A percentile compares a stretch with the other conserved stretches of the same genome.
These are phyloP conservation scores for Exophiala xenobiotica DNA, from an alignment of 2,329 filamentous ascomycete species.

Conservation along the genomic window DNA sequence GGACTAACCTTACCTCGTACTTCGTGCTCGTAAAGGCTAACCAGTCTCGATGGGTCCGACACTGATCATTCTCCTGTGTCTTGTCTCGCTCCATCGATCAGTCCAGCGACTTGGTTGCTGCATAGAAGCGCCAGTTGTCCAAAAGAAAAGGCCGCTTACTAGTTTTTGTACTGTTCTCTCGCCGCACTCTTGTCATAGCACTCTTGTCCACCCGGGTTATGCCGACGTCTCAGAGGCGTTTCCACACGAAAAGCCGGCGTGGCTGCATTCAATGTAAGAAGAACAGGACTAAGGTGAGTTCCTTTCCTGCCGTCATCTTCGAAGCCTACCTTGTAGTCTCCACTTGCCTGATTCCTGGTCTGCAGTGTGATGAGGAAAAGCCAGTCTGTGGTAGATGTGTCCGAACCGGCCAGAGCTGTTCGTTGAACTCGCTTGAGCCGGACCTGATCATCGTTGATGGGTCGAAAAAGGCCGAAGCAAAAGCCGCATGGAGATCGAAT, in stretches of 20 bases:
- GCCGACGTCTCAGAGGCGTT: background rate
- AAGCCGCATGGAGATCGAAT: background rate
- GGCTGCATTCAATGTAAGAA: background rate
- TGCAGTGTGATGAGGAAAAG: background rate
- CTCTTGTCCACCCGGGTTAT: background rate
- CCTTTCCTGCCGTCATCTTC: too few species aligned
- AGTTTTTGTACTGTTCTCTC: too few species aligned
- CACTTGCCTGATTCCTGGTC: background rate
- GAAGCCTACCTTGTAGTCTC: background rate
- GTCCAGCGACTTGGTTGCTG: too few species aligned
- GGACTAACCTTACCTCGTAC: background rate
- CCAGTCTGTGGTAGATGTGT: background rate
- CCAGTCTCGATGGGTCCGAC: too few species aligned
- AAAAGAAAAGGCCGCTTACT: too few species aligned
- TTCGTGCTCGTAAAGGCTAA: background rate
- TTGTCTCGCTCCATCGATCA: too few species aligned
- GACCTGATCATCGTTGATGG: background rate
- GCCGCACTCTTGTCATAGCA: too few species aligned
- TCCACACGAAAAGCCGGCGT: background rate
- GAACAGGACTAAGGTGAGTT: slow-evolving; percentile 1
- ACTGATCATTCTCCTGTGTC: background rate
- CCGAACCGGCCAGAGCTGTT: background rate
- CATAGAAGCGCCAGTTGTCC: too few species aligned
- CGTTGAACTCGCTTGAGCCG: background rate
- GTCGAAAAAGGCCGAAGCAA: background rate